Conservation (phyloP, 2,329 filamentous ascomycete genomes). For the Rugonectria rugulosa region DNA sequence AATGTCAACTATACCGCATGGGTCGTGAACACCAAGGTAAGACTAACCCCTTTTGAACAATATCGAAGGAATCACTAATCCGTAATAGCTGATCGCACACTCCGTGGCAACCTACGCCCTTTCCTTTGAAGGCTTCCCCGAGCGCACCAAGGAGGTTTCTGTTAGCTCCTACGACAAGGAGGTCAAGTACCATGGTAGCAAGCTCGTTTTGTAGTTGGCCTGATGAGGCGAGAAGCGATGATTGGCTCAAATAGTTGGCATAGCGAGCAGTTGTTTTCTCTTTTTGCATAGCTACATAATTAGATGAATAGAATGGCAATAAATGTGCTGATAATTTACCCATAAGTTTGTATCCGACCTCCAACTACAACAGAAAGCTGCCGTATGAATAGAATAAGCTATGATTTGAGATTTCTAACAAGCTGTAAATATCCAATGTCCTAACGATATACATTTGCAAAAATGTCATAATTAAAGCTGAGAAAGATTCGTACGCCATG, state of each 20-base stretch:
- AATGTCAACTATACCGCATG: conserved; percentile 68
- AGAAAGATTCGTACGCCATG: conserved; percentile 18
- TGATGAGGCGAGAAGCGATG: not conserved
- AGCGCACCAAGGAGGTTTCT: conserved; percentile 50
- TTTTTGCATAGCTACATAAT: not conserved
- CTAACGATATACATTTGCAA: too few relatives aligned
- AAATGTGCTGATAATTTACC: conserved; percentile 16
- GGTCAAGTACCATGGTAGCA: conserved; percentile 58
- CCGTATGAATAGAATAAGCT: too few relatives aligned
- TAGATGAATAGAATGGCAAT: conserved; percentile 6
- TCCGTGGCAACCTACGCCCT: conserved; percentile 74
- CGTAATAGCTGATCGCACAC: conserved; percentile 68
- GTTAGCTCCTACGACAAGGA: conserved; percentile 43
- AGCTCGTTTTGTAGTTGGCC: conserved; percentile 52
- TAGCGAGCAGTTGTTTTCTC: too few relatives aligned
- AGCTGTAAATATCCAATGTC: too few relatives aligned
- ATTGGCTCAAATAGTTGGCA: too few relatives aligned
- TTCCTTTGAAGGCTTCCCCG: conserved; percentile 71
- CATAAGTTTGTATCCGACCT: conserved; percentile 6
- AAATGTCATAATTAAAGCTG: not conserved
- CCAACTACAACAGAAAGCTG: too few relatives aligned
- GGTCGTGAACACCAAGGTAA: conserved; percentile 67
- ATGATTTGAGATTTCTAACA: too few relatives aligned
- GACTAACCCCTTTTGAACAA: conserved; percentile 15
- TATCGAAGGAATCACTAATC: conserved; percentile 23